Conservation (phyloP, 2,329 filamentous ascomycete species). For the Lasiodiplodia gonubiensis region DNA sequence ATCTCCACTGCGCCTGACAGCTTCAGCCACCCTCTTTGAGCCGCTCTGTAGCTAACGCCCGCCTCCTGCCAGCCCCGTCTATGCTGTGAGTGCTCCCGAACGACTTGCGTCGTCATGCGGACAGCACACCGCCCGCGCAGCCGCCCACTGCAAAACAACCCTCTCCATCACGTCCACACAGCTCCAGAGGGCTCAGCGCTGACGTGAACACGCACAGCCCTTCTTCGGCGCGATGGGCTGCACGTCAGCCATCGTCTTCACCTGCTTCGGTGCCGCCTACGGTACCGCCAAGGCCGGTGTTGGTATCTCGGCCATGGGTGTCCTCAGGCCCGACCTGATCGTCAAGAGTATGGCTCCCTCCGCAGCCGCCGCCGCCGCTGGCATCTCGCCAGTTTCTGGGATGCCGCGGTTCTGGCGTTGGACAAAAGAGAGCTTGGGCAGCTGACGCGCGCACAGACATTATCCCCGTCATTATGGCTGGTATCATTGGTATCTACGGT, state of each 20-base stretch:
- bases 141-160: slow-evolving; percentile 7
- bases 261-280: slow-evolving; percentile 94
- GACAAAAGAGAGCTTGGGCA: slow-evolving; percentile 18
- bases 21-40: background rate
- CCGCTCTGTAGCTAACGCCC: slow-evolving; percentile 52
- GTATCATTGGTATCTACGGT: slow-evolving; percentile 98
- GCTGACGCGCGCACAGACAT: slow-evolving; percentile 70
- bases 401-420: slow-evolving; percentile 27
- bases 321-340: slow-evolving; percentile 95
- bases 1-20: slow-evolving; percentile 3
- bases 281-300: slow-evolving; percentile 99
- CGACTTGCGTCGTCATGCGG: slow-evolving; percentile 24
- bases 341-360: slow-evolving; percentile 86
- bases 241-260: slow-evolving; percentile 93
- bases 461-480: slow-evolving; percentile 99
- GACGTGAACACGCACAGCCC: slow-evolving; percentile 58
- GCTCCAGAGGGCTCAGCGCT: slow-evolving; percentile 32
- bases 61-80: slow-evolving; percentile 76
- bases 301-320: slow-evolving; percentile 97
- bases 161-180: slow-evolving; percentile 7
- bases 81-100: slow-evolving; percentile 80
- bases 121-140: slow-evolving; percentile 30
- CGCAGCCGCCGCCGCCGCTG: background rate
- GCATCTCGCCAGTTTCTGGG: slow-evolving; percentile 31
- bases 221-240: slow-evolving; percentile 99